Evolutionary conservation across 257 asterid species (phyloP).

Genomic region (Solanum stenotomum): DNA sequence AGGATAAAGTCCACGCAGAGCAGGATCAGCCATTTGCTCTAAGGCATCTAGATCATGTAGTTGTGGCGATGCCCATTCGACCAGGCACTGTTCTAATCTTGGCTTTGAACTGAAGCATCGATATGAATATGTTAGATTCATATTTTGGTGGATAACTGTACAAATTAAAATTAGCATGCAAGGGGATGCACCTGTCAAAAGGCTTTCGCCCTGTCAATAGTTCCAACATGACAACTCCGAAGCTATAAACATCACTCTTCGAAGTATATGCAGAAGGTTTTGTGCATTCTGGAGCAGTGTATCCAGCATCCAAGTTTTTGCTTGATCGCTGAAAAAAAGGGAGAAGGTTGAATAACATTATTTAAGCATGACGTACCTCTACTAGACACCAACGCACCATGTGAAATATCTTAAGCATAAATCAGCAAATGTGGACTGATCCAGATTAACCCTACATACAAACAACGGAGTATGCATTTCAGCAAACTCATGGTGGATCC

Average conservation of each 20-base stretch:
- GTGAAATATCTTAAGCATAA: not conserved
- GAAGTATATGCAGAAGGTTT: constrained; percentile 23
- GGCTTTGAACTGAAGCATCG: constrained; percentile 28
- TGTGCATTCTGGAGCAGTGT: constrained; percentile 50
- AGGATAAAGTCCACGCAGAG: constrained; percentile 43
- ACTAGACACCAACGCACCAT: not conserved
- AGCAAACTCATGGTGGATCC: not conserved
- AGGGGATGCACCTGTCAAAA: constrained; percentile 33
- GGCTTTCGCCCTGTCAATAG: constrained; percentile 50
- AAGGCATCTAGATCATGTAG: constrained; percentile 54
- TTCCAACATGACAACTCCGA: constrained; percentile 61
- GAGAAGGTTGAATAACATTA: not conserved
- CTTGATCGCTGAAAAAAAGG: constrained; percentile 3
- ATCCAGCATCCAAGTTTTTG: constrained; percentile 27
- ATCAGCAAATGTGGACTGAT: not conserved
- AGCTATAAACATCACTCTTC: constrained; percentile 53
- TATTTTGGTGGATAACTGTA: not conserved
- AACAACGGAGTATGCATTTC: not conserved
- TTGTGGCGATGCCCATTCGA: constrained; percentile 50
- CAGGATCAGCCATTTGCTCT: constrained; percentile 50
- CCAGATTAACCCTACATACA: not conserved
- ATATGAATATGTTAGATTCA: not conserved
- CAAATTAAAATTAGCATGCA: not conserved
- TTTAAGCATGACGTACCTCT: not conserved
- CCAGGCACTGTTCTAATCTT: constrained; percentile 39